Conservation (phyloP, 257 asterid species). For the Capsicum rhomboideum region DNA sequence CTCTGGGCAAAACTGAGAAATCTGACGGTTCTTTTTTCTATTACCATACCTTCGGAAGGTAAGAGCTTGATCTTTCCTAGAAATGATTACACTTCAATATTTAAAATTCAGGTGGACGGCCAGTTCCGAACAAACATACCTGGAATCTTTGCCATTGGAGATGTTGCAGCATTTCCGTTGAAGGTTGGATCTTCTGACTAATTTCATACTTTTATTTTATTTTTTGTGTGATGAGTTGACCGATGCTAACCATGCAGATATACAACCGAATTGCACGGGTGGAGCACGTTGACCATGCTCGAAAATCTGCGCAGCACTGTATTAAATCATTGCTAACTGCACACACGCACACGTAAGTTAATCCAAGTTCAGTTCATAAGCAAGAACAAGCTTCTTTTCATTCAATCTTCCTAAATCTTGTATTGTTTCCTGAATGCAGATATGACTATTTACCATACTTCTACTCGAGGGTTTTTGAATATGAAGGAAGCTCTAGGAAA, state of each 20-base stretch:
- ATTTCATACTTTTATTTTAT: neutral
- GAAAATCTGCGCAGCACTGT: conserved; percentile 90
- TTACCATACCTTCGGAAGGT: neutral
- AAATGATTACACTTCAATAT: neutral
- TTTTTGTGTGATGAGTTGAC: neutral
- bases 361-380: conserved; percentile 3
- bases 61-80: neutral
- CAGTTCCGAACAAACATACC: conserved; percentile 75
- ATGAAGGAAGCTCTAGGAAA: conserved; percentile 93
- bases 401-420: neutral
- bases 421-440: conserved; percentile 26
- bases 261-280: conserved; percentile 80
- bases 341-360: conserved; percentile 56
- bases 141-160: conserved; percentile 91
- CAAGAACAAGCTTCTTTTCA: neutral
- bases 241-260: conserved; percentile 36
- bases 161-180: conserved; percentile 92
- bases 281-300: conserved; percentile 98
- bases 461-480: conserved; percentile 92
- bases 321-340: conserved; percentile 71
- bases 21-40: neutral
- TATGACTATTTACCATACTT: conserved; percentile 92
- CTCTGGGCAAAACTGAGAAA: neutral
- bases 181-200: conserved; percentile 41
- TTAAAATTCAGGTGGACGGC: conserved; percentile 75